These are phyloP conservation scores for Acanthamoeba polyphaga DNA, from an alignment of 208 protist species.

Conservation along the genomic window DNA sequence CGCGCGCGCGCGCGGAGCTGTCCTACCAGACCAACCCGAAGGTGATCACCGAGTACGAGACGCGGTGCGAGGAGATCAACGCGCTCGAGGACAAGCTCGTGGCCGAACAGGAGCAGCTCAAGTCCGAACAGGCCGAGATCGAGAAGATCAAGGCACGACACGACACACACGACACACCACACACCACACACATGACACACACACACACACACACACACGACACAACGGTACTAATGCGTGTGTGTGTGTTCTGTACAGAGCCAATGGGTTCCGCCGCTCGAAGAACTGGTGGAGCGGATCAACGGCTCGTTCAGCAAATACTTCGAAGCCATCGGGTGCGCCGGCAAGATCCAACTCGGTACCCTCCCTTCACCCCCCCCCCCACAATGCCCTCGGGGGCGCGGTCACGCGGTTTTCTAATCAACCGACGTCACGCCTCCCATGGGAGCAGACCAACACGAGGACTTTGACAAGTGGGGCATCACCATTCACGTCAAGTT, in stretches of 20 bases:
- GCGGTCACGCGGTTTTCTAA: too few species aligned
- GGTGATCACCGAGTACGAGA: slow-evolving; percentile 80
- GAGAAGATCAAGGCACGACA: neutral
- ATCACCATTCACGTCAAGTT: slow-evolving; percentile 86
- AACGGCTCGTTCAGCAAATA: slow-evolving; percentile 78
- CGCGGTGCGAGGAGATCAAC: slow-evolving; percentile 78
- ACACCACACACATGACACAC: too few species aligned
- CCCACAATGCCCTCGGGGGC: too few species aligned
- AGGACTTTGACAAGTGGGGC: slow-evolving; percentile 84
- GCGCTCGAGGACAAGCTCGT: slow-evolving; percentile 1
- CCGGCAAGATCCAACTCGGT: slow-evolving; percentile 80
- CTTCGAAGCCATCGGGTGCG: slow-evolving; percentile 81
- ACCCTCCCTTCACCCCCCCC: neutral
- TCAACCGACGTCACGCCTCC: neutral
- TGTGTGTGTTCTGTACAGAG: neutral
- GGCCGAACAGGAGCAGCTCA: neutral
- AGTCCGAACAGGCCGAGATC: neutral
- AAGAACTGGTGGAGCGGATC: slow-evolving; percentile 74
- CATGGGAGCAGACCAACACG: neutral
- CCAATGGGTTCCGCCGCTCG: slow-evolving; percentile 74
- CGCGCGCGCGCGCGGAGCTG: slow-evolving; percentile 11
- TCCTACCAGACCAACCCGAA: slow-evolving; percentile 74
- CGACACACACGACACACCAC: neutral
- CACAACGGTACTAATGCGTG: too few species aligned
- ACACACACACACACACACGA: too few species aligned